These are phyloP conservation scores for Asparagopsis taxiformis DNA, from an alignment of 31 red algal genomes.

Conservation along the genomic window DNA sequence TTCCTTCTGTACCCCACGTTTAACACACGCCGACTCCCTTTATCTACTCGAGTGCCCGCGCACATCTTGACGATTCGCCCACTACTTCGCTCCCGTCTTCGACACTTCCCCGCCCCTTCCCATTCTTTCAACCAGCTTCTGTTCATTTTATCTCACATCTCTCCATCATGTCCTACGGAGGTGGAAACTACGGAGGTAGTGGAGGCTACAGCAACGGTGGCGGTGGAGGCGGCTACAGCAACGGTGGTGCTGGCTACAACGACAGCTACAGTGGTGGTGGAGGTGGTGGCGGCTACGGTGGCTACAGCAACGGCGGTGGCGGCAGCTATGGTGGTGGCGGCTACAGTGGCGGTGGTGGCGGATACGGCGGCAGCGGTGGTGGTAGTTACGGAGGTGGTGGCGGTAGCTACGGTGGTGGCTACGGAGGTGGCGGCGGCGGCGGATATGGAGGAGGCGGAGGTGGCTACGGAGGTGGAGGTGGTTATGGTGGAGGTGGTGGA, in stretches of 20 bases:
- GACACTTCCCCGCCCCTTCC: too few relatives aligned
- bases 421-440: slow-evolving; percentile 21
- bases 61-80: too few relatives aligned
- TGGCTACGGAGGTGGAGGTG: slow-evolving; percentile 29
- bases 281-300: not conserved
- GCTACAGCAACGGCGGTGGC: not conserved
- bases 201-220: slow-evolving; percentile 22
- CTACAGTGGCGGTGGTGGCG: slow-evolving; percentile 6
- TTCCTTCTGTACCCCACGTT: too few relatives aligned
- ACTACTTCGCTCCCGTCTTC: too few relatives aligned
- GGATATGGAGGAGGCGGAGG: slow-evolving; percentile 17
- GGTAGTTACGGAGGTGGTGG: not conserved
- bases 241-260: slow-evolving; percentile 28
- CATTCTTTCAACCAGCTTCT: too few relatives aligned
- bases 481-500: slow-evolving; percentile 17
- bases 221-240: slow-evolving; percentile 16
- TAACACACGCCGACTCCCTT: too few relatives aligned
- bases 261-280: slow-evolving; percentile 5
- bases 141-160: too few relatives aligned
- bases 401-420: slow-evolving; percentile 13
- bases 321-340: not conserved
- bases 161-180: too few relatives aligned
- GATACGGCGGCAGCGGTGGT: not conserved
- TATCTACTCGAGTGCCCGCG: too few relatives aligned
- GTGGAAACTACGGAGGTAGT: slow-evolving; percentile 25